These are phyloP conservation scores for Hyaloscypha bicolor DNA, from an alignment of 495 filamentous ascomycete genomes.

Conservation along the genomic window DNA sequence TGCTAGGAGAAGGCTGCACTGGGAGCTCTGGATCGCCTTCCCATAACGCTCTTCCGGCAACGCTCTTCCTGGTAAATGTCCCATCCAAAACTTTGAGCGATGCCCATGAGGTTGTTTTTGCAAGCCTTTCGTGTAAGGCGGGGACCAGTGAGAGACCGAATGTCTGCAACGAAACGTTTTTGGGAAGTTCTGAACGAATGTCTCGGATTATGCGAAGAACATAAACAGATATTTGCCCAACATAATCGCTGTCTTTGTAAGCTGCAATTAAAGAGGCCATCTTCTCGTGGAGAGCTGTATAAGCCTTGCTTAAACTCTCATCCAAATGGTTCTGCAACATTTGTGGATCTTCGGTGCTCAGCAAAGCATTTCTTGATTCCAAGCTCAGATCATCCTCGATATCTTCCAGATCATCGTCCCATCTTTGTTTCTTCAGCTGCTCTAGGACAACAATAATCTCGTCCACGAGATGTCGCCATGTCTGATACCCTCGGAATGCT, in stretches of 20 bases:
- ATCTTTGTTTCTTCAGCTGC: constrained; percentile 65
- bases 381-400: constrained; percentile 74
- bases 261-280: constrained; percentile 50
- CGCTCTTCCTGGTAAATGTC: constrained; percentile 41
- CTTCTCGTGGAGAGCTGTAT: constrained; percentile 58
- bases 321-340: constrained; percentile 63
- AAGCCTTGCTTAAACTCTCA: constrained; percentile 56
- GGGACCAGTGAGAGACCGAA: constrained; percentile 57
- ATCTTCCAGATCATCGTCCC: constrained; percentile 76
- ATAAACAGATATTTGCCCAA: constrained; percentile 64
- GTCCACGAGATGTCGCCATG: constrained; percentile 68
- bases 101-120: constrained; percentile 36
- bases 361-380: constrained; percentile 61
- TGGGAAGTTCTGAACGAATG: constrained; percentile 65
- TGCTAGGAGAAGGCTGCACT: constrained; percentile 75
- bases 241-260: constrained; percentile 44
- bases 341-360: constrained; percentile 74
- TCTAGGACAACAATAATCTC: constrained; percentile 62
- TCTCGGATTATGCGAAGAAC: constrained; percentile 78
- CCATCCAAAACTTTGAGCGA: constrained; percentile 46
- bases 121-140: constrained; percentile 58
- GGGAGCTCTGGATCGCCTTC: constrained; percentile 77
- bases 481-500: constrained; percentile 60
- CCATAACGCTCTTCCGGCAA: constrained; percentile 65
- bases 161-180: constrained; percentile 38